These are phyloP conservation scores for Dalbergia cochinchinensis DNA, from an alignment of 306 rosid species.

Conservation along the genomic window DNA sequence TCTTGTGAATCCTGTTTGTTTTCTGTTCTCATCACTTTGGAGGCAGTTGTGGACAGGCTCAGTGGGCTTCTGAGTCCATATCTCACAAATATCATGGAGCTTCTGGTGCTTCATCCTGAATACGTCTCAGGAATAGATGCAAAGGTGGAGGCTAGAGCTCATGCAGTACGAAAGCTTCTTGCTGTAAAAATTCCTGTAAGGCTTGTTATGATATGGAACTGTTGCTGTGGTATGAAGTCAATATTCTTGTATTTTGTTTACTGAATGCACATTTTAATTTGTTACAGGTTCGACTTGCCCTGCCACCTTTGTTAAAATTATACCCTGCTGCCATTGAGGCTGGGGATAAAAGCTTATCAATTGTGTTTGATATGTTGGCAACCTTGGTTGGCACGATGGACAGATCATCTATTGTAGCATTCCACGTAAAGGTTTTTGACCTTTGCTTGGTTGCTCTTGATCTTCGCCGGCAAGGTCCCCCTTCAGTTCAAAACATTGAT, in stretches of 20 bases:
- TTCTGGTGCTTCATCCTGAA: constrained; percentile 75
- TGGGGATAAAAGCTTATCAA: constrained; percentile 80
- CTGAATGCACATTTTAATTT: constrained; percentile 24
- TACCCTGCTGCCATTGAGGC: constrained; percentile 64
- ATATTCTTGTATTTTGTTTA: constrained; percentile 22
- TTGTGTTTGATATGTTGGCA: constrained; percentile 79
- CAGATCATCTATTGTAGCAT: constrained; percentile 70
- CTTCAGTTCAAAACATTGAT: constrained; percentile 67
- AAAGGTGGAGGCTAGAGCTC: constrained; percentile 70
- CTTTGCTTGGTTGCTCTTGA: constrained; percentile 85
- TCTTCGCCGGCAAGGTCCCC: constrained; percentile 72
- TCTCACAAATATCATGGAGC: constrained; percentile 70
- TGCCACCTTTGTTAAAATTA: constrained; percentile 77
- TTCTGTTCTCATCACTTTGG: constrained; percentile 71
- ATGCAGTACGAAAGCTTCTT: constrained; percentile 69
- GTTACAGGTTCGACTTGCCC: constrained; percentile 79
- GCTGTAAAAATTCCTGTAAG: constrained; percentile 87
- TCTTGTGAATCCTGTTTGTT: constrained; percentile 60
- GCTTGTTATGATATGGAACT: constrained; percentile 27
- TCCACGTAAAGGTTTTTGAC: constrained; percentile 79
- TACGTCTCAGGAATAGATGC: constrained; percentile 60
- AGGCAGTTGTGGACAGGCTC: constrained; percentile 83
- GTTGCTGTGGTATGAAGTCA: constrained; percentile 21
- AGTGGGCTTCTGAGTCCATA: constrained; percentile 88
- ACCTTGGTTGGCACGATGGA: constrained; percentile 70